Evolutionary conservation across 2,329 filamentous ascomycete genomes (phyloP).

Genomic region (Aspergillus sp.): DNA sequence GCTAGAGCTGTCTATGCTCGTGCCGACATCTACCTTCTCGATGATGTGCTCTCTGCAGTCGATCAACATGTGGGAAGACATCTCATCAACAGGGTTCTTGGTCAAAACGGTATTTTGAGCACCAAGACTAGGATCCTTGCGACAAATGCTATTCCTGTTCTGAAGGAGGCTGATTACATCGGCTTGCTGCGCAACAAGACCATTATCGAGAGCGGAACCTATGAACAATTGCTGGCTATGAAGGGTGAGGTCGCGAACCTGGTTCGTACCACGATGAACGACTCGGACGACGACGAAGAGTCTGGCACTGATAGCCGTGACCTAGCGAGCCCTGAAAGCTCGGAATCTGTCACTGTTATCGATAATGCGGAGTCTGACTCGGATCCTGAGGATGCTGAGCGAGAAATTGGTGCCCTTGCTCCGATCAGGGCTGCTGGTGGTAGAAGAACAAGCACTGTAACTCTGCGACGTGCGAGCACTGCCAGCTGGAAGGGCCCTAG

Average conservation of each 20-base stretch:
- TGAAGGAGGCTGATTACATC: conserved; percentile 88
- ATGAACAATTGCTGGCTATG: conserved; percentile 87
- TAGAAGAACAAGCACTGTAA: conserved; percentile 69
- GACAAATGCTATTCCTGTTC: conserved; percentile 90
- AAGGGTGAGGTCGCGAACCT: conserved; percentile 86
- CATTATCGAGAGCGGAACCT: conserved; percentile 85
- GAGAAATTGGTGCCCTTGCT: conserved; percentile 72
- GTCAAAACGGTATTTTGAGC: conserved; percentile 75
- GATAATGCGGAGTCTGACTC: conserved; percentile 54
- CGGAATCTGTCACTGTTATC: conserved; percentile 56
- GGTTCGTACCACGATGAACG: conserved; percentile 68
- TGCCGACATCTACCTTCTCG: conserved; percentile 92
- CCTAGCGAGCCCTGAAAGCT: conserved; percentile 70
- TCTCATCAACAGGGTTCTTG: conserved; percentile 91
- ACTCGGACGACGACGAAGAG: conserved; percentile 47
- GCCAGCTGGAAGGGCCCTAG: conserved; percentile 85
- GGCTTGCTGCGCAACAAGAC: conserved; percentile 79
- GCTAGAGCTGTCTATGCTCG: conserved; percentile 94
- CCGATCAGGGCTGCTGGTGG: conserved; percentile 70
- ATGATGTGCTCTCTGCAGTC: conserved; percentile 94
- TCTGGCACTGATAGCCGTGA: conserved; percentile 56
- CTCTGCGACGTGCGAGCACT: conserved; percentile 84
- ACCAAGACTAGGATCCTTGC: conserved; percentile 90
- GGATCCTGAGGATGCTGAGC: conserved; percentile 64
- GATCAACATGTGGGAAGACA: conserved; percentile 96